These are phyloP conservation scores for Colletotrichum sp. DNA, from an alignment of 2,329 filamentous ascomycete species.

Conservation along the genomic window DNA sequence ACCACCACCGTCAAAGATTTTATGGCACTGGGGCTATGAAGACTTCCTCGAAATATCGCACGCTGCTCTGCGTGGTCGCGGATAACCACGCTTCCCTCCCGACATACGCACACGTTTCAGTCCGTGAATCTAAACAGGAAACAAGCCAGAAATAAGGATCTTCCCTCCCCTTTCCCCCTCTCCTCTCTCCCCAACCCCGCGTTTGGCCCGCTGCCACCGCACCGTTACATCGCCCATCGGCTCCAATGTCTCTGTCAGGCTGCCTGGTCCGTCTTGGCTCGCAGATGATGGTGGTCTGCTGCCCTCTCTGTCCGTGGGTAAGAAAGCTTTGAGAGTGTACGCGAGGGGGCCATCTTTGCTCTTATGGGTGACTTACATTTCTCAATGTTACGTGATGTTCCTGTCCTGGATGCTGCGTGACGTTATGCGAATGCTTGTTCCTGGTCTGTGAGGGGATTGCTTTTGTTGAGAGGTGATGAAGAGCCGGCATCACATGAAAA, in stretches of 20 bases:
- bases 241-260: neutral
- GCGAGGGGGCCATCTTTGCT: neutral
- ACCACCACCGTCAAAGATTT: neutral
- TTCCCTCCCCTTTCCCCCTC: neutral
- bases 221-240: neutral
- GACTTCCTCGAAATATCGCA: neutral
- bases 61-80: neutral
- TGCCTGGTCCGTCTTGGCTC: neutral
- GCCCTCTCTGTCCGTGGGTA: neutral
- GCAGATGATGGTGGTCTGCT: neutral
- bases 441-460: neutral
- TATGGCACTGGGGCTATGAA: neutral
- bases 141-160: neutral
- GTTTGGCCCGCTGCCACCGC: neutral
- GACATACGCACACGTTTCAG: no score
- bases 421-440: neutral
- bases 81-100: neutral
- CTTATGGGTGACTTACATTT: neutral
- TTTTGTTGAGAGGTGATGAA: neutral
- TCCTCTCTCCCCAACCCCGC: neutral
- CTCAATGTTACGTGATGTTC: neutral
- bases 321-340: neutral
- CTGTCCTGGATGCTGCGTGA: neutral
- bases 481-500: conserved; percentile 4
- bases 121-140: neutral